A percentile compares a stretch with the other conserved stretches of the same genome.
These are phyloP conservation scores for Coniella vitis DNA, from an alignment of 2,329 filamentous ascomycete genomes.

Conservation along the genomic window DNA sequence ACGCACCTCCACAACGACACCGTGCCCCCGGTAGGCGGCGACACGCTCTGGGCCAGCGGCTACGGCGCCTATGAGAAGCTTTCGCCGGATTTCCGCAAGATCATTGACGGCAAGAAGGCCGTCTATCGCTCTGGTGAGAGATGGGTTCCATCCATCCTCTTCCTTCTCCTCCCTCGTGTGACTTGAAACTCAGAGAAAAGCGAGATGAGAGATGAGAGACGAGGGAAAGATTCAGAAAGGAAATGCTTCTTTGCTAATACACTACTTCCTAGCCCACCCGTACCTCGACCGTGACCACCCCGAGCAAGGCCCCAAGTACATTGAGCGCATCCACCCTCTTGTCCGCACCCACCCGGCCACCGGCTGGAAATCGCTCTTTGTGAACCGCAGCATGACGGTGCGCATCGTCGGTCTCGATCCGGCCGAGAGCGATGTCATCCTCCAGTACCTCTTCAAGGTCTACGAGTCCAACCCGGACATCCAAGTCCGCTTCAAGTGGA, in stretches of 20 bases:
- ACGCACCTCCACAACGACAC: slow-evolving; percentile 66
- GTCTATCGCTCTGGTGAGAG: slow-evolving; percentile 47
- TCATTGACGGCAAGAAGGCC: slow-evolving; percentile 61
- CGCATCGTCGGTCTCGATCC: slow-evolving; percentile 63
- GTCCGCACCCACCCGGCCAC: slow-evolving; percentile 67
- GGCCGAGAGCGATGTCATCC: slow-evolving; percentile 60
- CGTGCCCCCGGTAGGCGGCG: slow-evolving; percentile 57
- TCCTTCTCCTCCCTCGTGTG: too few species aligned
- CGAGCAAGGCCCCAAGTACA: slow-evolving; percentile 52
- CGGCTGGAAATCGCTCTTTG: slow-evolving; percentile 67
- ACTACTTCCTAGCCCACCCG: slow-evolving; percentile 55
- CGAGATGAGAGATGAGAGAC: too few species aligned
- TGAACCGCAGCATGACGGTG: slow-evolving; percentile 63
- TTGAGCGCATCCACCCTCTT: slow-evolving; percentile 63
- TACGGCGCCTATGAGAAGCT: slow-evolving; percentile 70
- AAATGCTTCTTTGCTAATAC: too few species aligned
- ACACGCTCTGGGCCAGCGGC: slow-evolving; percentile 66
- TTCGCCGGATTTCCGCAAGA: slow-evolving; percentile 60
- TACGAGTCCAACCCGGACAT: slow-evolving; percentile 66
- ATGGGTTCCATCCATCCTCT: too few species aligned
- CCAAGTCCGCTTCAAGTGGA: slow-evolving; percentile 67
- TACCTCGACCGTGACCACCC: slow-evolving; percentile 61
- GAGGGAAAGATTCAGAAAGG: too few species aligned
- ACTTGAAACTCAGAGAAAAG: too few species aligned
- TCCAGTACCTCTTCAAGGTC: slow-evolving; percentile 61